Percentiles rank a stretch among this genome's conserved stretches.
Evolutionary conservation across 2,329 filamentous ascomycete species (phyloP).

Genomic region (Aureobasidium subglaciale): DNA sequence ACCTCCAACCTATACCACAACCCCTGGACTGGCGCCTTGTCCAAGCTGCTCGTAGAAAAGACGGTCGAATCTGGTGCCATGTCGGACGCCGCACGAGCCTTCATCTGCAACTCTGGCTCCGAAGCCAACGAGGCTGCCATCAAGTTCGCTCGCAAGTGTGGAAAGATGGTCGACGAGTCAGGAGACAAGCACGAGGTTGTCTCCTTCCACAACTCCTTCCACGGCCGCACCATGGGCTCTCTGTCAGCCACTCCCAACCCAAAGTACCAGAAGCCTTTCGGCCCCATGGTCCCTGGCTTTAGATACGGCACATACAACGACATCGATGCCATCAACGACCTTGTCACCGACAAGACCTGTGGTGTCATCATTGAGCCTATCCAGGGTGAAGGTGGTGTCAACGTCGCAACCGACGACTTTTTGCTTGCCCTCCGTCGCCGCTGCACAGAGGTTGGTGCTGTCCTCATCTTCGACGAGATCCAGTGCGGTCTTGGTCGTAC

Average conservation of each 20-base stretch:
- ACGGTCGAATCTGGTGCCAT: constrained; percentile 75
- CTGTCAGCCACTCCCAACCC: constrained; percentile 95
- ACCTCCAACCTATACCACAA: constrained; percentile 97
- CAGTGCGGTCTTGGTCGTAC: constrained; percentile 89
- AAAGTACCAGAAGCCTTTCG: constrained; percentile 93
- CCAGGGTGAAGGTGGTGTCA: constrained; percentile 91
- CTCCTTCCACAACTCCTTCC: constrained; percentile 87
- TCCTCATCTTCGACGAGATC: constrained; percentile 94
- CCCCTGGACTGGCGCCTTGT: constrained; percentile 85
- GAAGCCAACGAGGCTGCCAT: constrained; percentile 98
- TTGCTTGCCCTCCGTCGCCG: constrained; percentile 73
- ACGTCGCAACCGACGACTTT: constrained; percentile 76
- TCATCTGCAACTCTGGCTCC: constrained; percentile 92
- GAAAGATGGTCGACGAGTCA: constrained; percentile 47
- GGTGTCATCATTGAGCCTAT: constrained; percentile 96
- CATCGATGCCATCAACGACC: constrained; percentile 57
- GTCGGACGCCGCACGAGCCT: constrained; percentile 71
- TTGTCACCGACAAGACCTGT: constrained; percentile 81
- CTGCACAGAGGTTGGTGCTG: constrained; percentile 78
- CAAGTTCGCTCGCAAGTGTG: constrained; percentile 91
- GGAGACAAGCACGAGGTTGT: constrained; percentile 70
- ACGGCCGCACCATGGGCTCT: constrained; percentile 91
- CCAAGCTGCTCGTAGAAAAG: constrained; percentile 73
- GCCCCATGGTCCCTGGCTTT: constrained; percentile 93
- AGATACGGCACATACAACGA: constrained; percentile 82